These are phyloP conservation scores for Trichaptum fuscoviolaceum DNA, from an alignment of 768 basidiomycete species.

Conservation along the genomic window DNA sequence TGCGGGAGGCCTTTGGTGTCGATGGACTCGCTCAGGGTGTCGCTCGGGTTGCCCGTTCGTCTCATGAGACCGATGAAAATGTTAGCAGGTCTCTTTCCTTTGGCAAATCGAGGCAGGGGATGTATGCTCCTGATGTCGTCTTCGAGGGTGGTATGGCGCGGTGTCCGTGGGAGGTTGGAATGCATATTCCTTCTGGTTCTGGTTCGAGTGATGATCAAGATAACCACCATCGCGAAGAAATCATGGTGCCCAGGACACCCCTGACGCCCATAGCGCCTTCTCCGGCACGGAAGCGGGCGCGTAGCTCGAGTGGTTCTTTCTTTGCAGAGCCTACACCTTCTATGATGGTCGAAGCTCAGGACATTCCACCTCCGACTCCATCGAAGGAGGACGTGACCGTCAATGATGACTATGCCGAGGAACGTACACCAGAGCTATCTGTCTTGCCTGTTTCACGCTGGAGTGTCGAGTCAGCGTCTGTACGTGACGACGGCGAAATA, in stretches of 20 bases:
- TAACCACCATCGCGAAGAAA: neutral
- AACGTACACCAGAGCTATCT: neutral
- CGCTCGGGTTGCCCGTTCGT: neutral
- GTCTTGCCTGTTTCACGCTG: neutral
- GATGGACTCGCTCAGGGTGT: neutral
- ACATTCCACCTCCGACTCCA: neutral
- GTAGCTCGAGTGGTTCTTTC: neutral
- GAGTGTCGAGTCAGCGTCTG: neutral
- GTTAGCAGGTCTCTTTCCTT: slow-evolving; percentile 31
- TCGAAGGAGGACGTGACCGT: neutral
- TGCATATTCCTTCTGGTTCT: slow-evolving; percentile 31
- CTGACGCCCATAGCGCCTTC: neutral
- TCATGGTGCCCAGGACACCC: neutral
- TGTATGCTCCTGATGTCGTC: slow-evolving; percentile 64
- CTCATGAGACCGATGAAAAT: neutral
- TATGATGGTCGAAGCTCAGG: neutral
- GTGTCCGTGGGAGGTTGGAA: slow-evolving; percentile 72
- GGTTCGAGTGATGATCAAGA: neutral
- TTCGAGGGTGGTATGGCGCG: slow-evolving; percentile 80
- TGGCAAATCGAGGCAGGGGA: slow-evolving; percentile 7
- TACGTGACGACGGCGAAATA: neutral
- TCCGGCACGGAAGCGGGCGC: neutral
- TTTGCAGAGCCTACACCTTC: neutral
- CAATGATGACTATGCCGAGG: neutral
- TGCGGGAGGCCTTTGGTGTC: slow-evolving; percentile 37